Evolutionary conservation across 225 moss, liverwort and hornwort genomes (phyloP), one percentile per base, ranked within the genome.

Genomic region (Physcomitrellopsis africana): DNA sequence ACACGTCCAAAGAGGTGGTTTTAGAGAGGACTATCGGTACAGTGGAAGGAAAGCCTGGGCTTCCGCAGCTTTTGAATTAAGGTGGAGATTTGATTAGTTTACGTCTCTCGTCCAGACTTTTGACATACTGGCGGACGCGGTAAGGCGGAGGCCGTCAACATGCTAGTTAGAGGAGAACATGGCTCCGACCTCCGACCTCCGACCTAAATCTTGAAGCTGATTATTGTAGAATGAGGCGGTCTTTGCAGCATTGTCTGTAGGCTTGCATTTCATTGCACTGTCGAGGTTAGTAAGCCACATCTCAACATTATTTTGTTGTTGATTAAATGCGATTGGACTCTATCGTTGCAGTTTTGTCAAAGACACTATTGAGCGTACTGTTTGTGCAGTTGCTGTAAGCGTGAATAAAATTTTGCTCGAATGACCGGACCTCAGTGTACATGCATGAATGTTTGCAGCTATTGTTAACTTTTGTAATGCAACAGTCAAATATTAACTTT

Each of bases 1-100:
- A 92, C 79, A 94, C 94, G 10, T 65, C 88, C 1, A 91, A 91
- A 71, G 94, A 96, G 29, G 72, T 91, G 55, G 94, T 92, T 24
- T 76, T 96, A 48, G 87, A 92, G 72, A 88, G 84, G 77, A 94
- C 88, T 8, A 73, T 79, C 26, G 91, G 88, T 72, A 75, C 81
- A 56, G 59, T 44, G 51, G 77, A 75, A 78, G 88, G 88, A 47
- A 83, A 75, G 2, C 85, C 82, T 11, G 85, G 88, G 24, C 85
- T 88, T 74, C 85, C 82, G 12, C 85, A 83, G 57, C 88, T 88
- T 63, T 67, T 88, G 62, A 80, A 71, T 51, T 88, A 69, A 82
- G 64, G 18, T 63, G 19, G 24, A 51, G 9, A 13, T 67, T 37
- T 55, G 4, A 61, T 8, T 61, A 70, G 60, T 29, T 51, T 12